phyloP scores from a whole-genome alignment of 768 basidiomycete species.

The Cystobasidiopsis lactophilus region DNA sequence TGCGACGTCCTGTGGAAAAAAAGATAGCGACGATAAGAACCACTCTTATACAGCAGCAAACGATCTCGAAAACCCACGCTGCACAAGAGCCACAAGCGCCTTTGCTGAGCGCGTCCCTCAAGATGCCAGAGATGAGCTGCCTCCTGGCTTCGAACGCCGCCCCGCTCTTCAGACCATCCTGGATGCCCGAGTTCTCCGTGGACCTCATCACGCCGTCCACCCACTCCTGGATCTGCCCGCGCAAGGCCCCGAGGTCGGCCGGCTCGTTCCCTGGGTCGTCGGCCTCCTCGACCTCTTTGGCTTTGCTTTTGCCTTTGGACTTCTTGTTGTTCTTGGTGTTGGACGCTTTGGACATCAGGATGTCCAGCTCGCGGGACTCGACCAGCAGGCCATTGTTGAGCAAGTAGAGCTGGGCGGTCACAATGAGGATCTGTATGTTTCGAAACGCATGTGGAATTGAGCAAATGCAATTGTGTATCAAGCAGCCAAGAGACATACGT shows the following conservation, averaged over 20 bases:
- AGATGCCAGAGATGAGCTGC: slow-evolving; percentile 56
- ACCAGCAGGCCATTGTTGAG: slow-evolving; percentile 73
- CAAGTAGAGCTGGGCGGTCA: slow-evolving; percentile 61
- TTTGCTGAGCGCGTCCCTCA: slow-evolving; percentile 42
- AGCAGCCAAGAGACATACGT: slow-evolving; percentile 17
- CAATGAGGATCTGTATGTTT: slow-evolving; percentile 45
- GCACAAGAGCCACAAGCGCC: slow-evolving; percentile 50
- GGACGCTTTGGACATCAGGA: slow-evolving; percentile 25
- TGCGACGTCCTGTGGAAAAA: slow-evolving; percentile 38
- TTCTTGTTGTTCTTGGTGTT: slow-evolving; percentile 27
- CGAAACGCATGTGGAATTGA: too few relatives aligned
- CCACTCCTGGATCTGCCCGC: slow-evolving; percentile 2
- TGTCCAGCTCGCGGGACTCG: slow-evolving; percentile 54
- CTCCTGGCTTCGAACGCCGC: slow-evolving; percentile 72
- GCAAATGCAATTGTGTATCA: neutral
- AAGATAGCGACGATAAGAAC: neutral
- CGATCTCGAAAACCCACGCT: slow-evolving; percentile 39
- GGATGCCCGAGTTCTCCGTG: slow-evolving; percentile 29
- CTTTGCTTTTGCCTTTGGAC: slow-evolving; percentile 28
- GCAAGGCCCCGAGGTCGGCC: slow-evolving; percentile 22
- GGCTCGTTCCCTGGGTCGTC: slow-evolving; percentile 24
- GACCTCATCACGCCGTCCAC: neutral
- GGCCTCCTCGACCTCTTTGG: slow-evolving; percentile 12
- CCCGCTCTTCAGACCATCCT: slow-evolving; percentile 72
- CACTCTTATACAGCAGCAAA: neutral